Evolutionary conservation across 164 flowering plant genomes (phyloP).

Genomic region (Hamamelis virginiana): DNA sequence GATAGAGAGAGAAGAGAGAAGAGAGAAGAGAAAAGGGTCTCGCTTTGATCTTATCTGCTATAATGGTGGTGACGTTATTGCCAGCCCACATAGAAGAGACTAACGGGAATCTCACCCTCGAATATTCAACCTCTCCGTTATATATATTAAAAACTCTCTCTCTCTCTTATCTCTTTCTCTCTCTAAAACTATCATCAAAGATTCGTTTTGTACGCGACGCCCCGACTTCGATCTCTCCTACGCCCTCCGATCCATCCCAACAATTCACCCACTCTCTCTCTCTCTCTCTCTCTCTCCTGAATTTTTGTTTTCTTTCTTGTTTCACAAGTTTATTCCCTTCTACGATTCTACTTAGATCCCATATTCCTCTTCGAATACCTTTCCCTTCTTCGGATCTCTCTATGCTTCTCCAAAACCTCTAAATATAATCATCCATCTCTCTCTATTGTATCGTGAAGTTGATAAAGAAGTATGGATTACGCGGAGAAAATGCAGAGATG

Average conservation of each 20-base stretch:
- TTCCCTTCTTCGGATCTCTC: constrained; percentile 34
- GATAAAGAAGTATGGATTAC: constrained; percentile 20
- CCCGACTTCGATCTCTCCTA: constrained; percentile 59
- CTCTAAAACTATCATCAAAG: constrained; percentile 27
- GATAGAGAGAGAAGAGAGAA: too few relatives aligned
- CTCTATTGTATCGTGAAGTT: background rate
- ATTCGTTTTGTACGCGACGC: constrained; percentile 81
- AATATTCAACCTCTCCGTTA: constrained; percentile 41
- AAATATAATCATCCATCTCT: background rate
- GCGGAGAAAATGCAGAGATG: constrained; percentile 37
- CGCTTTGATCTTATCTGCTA: constrained; percentile 38
- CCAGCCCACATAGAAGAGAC: constrained; percentile 27
- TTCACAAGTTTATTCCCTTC: constrained; percentile 16
- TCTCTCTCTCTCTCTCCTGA: constrained; percentile 1
- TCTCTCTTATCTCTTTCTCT: constrained; percentile 12
- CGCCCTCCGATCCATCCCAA: constrained; percentile 13
- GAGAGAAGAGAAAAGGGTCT: background rate
- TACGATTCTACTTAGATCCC: constrained; percentile 37
- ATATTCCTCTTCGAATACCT: constrained; percentile 14
- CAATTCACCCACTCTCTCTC: constrained; percentile 7
- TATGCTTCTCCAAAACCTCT: constrained; percentile 13
- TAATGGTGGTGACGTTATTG: constrained; percentile 29
- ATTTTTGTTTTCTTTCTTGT: constrained; percentile 1
- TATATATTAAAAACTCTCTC: too few relatives aligned
- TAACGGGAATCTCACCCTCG: constrained; percentile 25